Evolutionary conservation across 2,329 filamentous ascomycete species (phyloP), one percentile per base, ranked within the genome.

Genomic region (Arthrobotrys entomopaga): DNA sequence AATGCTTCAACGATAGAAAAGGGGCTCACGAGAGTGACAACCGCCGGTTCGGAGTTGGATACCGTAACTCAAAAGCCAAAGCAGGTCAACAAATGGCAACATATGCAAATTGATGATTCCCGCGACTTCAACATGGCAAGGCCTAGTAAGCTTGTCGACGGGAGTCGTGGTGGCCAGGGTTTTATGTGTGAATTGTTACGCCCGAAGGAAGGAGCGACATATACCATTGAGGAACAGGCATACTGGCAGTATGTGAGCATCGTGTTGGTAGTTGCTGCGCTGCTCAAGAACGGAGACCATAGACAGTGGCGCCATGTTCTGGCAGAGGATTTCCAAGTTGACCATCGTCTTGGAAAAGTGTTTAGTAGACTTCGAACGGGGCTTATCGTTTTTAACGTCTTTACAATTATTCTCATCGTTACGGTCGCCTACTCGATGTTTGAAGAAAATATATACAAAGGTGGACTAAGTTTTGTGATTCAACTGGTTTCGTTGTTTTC

Each of bases 141-240:
- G 24, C 67, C 67, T 2, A 65, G 50, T 24, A 72, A 72, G 16
- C 24, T 72, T 16, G 43, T 72, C 11, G 67, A 72, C 22, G 67
- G 67, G 13, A 65, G 59, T 42, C 50, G 60, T 1, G 67, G 67
- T 2, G 67, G 67, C 5, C 53, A 72, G 13, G 60, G 52, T 1
- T 72, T 53, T 24, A 69, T 69, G 65, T 69, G 65, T 48, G 65
- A 69, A 16, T 38, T 69, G 13, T 38, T 69, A 5, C 52, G 65
- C 19, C 65, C 65, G 7, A 69, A 69, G n/a, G 40, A 34, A n/a
- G 65, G 65, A 6, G 56, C 29, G 7, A 69, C 65, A 15, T 69
- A 69, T n/a, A 69, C 65, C n/a, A 69, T 69, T 19, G 54, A 69
- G 13, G 65, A 69, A 8, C 65, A 69, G 16, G 65, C 65, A 16